Percentiles rank a stretch among this genome's conserved stretches.
These are phyloP conservation scores for Candida saitoana DNA, from an alignment of 805 yeast species.

Conservation along the genomic window DNA sequence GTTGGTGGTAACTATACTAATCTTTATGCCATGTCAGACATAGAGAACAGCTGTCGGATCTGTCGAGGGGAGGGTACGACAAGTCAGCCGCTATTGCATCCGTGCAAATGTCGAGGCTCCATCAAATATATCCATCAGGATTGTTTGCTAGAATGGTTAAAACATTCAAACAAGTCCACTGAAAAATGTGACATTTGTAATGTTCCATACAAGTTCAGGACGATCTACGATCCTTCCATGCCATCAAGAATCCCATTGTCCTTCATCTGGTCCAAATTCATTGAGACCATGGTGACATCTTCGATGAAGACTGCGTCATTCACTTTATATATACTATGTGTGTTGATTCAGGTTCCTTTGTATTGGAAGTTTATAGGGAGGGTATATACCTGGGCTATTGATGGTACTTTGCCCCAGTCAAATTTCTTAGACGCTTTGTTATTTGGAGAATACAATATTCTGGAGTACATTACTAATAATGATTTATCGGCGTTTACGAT, in stretches of 20 bases:
- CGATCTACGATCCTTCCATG: constrained; percentile 61
- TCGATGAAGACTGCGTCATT: constrained; percentile 19
- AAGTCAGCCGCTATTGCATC: constrained; percentile 78
- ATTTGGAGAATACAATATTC: constrained; percentile 31
- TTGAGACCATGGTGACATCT: constrained; percentile 13
- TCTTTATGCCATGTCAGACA: constrained; percentile 6
- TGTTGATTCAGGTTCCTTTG: constrained; percentile 52
- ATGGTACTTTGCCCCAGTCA: constrained; percentile 43
- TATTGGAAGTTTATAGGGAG: constrained; percentile 55
- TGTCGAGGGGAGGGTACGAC: constrained; percentile 88
- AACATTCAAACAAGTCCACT: constrained; percentile 56
- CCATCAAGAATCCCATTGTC: constrained; percentile 58
- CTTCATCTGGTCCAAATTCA: constrained; percentile 41
- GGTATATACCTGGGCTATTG: constrained; percentile 52
- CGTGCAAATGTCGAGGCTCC: constrained; percentile 92
- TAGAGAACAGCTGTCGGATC: constrained; percentile 72
- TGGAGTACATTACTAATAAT: background rate
- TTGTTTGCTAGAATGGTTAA: constrained; percentile 84
- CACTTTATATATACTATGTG: constrained; percentile 37
- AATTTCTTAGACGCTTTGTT: constrained; percentile 31
- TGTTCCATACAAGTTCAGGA: constrained; percentile 62
- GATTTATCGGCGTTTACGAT: constrained; percentile 8
- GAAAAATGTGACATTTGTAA: constrained; percentile 85
- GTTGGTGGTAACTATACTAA: background rate
- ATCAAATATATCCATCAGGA: constrained; percentile 91